These are phyloP conservation scores for Phaseolus lunatus DNA, from an alignment of 306 rosid genomes.

Conservation along the genomic window DNA sequence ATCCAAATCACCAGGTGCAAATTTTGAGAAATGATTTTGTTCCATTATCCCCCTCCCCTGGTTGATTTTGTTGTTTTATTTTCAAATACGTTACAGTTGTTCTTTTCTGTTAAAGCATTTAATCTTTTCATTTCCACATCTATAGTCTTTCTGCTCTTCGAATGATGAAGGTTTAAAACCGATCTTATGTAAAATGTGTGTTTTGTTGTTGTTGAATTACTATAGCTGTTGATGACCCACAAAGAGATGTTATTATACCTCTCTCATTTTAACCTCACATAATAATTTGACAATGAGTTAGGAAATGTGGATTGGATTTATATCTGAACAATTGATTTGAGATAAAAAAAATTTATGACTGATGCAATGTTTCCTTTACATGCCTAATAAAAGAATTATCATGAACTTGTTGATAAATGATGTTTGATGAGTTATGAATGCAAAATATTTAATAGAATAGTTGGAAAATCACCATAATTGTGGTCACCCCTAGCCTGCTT, in stretches of 20 bases:
- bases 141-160: constrained; percentile 7
- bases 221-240: constrained; percentile 20
- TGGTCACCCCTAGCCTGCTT: not conserved
- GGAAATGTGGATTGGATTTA: constrained; percentile 17
- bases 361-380: not conserved
- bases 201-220: constrained; percentile 34
- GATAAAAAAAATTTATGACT: constrained; percentile 13
- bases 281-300: not conserved
- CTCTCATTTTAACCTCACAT: constrained; percentile 8
- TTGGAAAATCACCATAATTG: not conserved
- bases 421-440: constrained; percentile 18
- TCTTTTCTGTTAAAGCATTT: constrained; percentile 23
- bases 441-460: not conserved
- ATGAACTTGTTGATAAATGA: not conserved
- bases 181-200: not conserved
- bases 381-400: constrained; percentile 22
- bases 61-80: not conserved
- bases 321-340: constrained; percentile 11
- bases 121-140: not conserved
- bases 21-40: constrained; percentile 18
- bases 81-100: not conserved
- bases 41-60: not conserved
- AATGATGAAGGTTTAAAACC: not conserved
- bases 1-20: constrained; percentile 57
- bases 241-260: constrained; percentile 22